Percentiles rank a stretch among this genome's conserved stretches.
Conservation (phyloP, 2,329 filamentous ascomycete species). For the Kalmusia sp. region DNA sequence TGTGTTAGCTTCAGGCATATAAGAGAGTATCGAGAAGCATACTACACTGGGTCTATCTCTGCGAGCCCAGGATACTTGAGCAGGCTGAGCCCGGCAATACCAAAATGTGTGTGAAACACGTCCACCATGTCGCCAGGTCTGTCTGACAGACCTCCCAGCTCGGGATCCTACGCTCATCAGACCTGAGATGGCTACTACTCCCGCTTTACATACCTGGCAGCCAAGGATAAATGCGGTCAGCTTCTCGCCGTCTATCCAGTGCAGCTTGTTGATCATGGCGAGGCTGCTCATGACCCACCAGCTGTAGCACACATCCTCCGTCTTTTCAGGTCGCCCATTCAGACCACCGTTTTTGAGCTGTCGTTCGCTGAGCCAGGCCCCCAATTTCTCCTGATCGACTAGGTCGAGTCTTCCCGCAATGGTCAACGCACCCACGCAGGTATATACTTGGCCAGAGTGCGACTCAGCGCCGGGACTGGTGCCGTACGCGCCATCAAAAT, state of each 20-base stretch:
- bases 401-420: constrained; percentile 84
- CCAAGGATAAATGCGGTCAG: constrained; percentile 82
- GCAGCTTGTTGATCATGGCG: constrained; percentile 82
- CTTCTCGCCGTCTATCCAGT: constrained; percentile 91
- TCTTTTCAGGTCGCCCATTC: constrained; percentile 93
- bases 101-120: constrained; percentile 94
- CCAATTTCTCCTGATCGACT: constrained; percentile 82
- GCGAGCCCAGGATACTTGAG: constrained; percentile 78
- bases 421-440: constrained; percentile 84
- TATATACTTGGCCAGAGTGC: constrained; percentile 94
- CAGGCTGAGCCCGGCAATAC: constrained; percentile 85
- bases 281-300: constrained; percentile 98
- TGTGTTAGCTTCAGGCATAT: not conserved
- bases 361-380: constrained; percentile 90
- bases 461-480: constrained; percentile 90
- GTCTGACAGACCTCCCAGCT: constrained; percentile 86
- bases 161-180: constrained; percentile 65
- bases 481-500: constrained; percentile 95
- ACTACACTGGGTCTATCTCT: constrained; percentile 89
- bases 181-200: not conserved
- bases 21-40: constrained; percentile 38
- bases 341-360: constrained; percentile 87
- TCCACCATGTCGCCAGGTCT: constrained; percentile 94
- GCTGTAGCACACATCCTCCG: constrained; percentile 97
- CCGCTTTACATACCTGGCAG: constrained; percentile 69